These are phyloP conservation scores for Curvularia verruculosa DNA, from an alignment of 2,329 filamentous ascomycete genomes.

Conservation along the genomic window DNA sequence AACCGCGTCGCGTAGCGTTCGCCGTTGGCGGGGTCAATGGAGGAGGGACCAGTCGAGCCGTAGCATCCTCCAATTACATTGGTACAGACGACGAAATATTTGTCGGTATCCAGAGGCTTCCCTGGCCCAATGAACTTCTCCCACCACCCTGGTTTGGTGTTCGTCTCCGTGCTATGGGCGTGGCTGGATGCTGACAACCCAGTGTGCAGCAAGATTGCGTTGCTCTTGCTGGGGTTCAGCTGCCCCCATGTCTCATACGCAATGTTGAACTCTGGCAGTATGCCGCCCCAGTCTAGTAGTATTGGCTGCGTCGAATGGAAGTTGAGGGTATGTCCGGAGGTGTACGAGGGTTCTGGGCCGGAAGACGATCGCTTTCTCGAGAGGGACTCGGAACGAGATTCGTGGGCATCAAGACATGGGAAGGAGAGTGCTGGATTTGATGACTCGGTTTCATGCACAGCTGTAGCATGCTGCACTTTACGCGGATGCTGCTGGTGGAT, in stretches of 20 bases:
- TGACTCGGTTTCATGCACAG: conserved; percentile 37
- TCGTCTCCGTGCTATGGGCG: conserved; percentile 86
- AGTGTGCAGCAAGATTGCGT: conserved; percentile 90
- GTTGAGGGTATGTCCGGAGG: conserved; percentile 78
- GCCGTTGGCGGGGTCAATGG: conserved; percentile 85
- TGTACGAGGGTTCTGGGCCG: conserved; percentile 93
- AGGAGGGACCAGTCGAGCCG: conserved; percentile 89
- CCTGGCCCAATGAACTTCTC: conserved; percentile 96
- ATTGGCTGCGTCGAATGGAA: conserved; percentile 78
- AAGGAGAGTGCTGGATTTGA: conserved; percentile 51
- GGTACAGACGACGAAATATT: conserved; percentile 93
- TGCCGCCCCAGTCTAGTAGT: conserved; percentile 91
- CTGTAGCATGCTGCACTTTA: conserved; percentile 34
- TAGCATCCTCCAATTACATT: conserved; percentile 97
- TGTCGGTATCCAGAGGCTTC: conserved; percentile 82
- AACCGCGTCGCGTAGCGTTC: conserved; percentile 92
- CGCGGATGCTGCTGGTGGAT: conserved; percentile 40
- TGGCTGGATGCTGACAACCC: conserved; percentile 97
- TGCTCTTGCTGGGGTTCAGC: conserved; percentile 79
- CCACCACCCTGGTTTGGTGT: conserved; percentile 95
- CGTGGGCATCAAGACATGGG: conserved; percentile 51
- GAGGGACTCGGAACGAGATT: conserved; percentile 67
- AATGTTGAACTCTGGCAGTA: conserved; percentile 85
- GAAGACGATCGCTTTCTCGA: conserved; percentile 70
- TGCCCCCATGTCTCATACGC: conserved; percentile 93